Conservation (phyloP, 1,284 basidiomycete genomes). For the Sporisorium iseilematis-ciliati region DNA sequence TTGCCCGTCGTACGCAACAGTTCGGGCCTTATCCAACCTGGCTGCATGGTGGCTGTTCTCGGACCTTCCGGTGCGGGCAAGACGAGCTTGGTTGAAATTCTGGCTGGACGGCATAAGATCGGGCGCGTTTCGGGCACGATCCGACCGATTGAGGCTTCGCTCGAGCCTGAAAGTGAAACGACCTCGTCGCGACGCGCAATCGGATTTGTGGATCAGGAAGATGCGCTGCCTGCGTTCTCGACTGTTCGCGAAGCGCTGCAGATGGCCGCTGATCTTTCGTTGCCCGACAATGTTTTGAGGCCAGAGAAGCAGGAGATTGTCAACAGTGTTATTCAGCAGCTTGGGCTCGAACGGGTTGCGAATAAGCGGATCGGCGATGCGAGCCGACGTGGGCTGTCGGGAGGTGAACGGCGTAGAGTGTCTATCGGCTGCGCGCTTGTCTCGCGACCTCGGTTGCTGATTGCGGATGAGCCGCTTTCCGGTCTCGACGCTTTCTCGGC, state of each 20-base stretch:
- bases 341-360: slow-evolving; percentile 50
- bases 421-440: slow-evolving; percentile 59
- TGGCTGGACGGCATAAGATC: slow-evolving; percentile 56
- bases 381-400: slow-evolving; percentile 53
- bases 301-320: slow-evolving; percentile 41
- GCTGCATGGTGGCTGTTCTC: slow-evolving; percentile 55
- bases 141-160: slow-evolving; percentile 19
- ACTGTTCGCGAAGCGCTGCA: slow-evolving; percentile 59
- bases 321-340: slow-evolving; percentile 37
- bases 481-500: slow-evolving; percentile 60
- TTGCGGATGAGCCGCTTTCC: slow-evolving; percentile 57
- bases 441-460: slow-evolving; percentile 50
- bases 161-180: neutral
- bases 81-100: slow-evolving; percentile 58
- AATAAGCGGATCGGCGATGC: slow-evolving; percentile 55
- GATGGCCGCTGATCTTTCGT: slow-evolving; percentile 56
- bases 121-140: slow-evolving; percentile 45
- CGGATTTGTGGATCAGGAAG: slow-evolving; percentile 61
- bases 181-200: slow-evolving; percentile 25
- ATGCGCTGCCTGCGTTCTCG: slow-evolving; percentile 51
- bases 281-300: slow-evolving; percentile 50
- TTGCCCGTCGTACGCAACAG: slow-evolving; percentile 27
- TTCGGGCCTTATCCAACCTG: slow-evolving; percentile 50
- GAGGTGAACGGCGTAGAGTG: slow-evolving; percentile 57
- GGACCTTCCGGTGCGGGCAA: slow-evolving; percentile 62